Percentiles rank a stretch among this genome's conserved stretches.
Conservation (phyloP, 352 stramenopile genomes). For the Phytophthora aleatoria region DNA sequence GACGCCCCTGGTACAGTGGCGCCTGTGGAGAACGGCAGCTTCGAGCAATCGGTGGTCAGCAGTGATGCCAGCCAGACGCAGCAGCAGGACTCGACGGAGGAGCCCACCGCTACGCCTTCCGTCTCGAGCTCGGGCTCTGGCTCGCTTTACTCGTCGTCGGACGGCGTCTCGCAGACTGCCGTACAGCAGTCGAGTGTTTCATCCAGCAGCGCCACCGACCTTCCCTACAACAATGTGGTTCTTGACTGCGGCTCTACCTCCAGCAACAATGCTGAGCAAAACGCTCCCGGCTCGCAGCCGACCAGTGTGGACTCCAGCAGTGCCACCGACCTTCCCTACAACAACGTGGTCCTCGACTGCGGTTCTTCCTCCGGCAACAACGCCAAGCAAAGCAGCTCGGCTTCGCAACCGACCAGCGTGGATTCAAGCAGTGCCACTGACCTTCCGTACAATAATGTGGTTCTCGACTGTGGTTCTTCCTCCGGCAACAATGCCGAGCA, state of each 20-base stretch:
- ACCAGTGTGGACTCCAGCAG: conserved; percentile 2
- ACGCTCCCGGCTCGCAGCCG: not conserved
- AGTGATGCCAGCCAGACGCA: conserved; percentile 15
- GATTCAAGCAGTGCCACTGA: conserved; percentile 15
- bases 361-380: conserved; percentile 11
- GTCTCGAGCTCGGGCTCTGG: conserved; percentile 10
- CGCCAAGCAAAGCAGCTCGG: not conserved
- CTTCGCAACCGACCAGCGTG: conserved; percentile 11
- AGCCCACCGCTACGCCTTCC: conserved; percentile 5
- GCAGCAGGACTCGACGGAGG: conserved; percentile 21
- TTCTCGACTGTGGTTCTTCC: conserved; percentile 11
- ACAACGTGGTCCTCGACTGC: conserved; percentile 11
- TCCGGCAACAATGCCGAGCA: conserved; percentile 10
- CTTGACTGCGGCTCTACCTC: conserved; percentile 12
- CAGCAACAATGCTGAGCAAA: conserved; percentile 7
- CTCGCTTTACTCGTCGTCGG: conserved; percentile 5
- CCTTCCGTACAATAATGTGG: conserved; percentile 1
- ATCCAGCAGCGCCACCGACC: conserved; percentile 6
- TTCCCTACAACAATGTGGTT: not conserved
- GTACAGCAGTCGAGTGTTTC: conserved; percentile 24
- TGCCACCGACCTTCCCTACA: not conserved
- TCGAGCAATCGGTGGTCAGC: conserved; percentile 21
- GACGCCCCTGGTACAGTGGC: conserved; percentile 23
- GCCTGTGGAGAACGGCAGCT: conserved; percentile 17
- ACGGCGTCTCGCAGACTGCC: conserved; percentile 17